A percentile compares a stretch with the other conserved stretches of the same genome.
These are phyloP conservation scores for Brassica nigra DNA, from an alignment of 345 rosid genomes.

Conservation along the genomic window DNA sequence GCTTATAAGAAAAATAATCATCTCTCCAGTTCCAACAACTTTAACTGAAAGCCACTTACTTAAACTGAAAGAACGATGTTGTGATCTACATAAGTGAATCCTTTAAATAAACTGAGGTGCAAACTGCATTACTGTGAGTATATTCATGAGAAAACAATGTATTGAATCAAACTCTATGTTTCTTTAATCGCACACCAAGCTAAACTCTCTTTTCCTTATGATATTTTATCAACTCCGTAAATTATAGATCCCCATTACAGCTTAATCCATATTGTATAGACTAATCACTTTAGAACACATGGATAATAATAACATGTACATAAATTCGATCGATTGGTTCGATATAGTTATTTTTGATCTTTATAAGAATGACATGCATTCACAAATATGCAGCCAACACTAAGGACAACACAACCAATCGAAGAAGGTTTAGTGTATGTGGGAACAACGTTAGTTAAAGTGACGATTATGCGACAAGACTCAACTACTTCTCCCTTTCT, in stretches of 20 bases:
- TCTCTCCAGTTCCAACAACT: too few relatives aligned
- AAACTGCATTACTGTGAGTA: neutral
- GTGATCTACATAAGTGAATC: too few relatives aligned
- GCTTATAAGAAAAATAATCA: too few relatives aligned
- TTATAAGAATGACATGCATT: slow-evolving; percentile 20
- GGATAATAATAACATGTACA: slow-evolving; percentile 14
- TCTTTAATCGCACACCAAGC: neutral
- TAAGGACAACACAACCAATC: slow-evolving; percentile 20
- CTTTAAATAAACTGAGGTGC: neutral
- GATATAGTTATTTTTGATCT: neutral
- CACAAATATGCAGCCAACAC: slow-evolving; percentile 17
- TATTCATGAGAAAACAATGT: neutral
- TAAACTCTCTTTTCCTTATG: neutral
- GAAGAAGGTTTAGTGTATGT: slow-evolving; percentile 20
- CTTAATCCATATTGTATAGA: neutral
- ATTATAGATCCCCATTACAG: neutral
- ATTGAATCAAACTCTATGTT: neutral
- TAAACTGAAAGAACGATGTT: too few relatives aligned
- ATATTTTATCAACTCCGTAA: neutral
- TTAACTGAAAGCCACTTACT: too few relatives aligned
- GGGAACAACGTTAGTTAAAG: slow-evolving; percentile 39
- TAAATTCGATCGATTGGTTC: neutral
- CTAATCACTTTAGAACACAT: neutral
- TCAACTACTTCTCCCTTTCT: slow-evolving; percentile 36
- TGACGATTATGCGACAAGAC: slow-evolving; percentile 40